phyloP scores from a whole-genome alignment of 768 basidiomycete genomes.

The Phlebiopsis flavidoalba region DNA sequence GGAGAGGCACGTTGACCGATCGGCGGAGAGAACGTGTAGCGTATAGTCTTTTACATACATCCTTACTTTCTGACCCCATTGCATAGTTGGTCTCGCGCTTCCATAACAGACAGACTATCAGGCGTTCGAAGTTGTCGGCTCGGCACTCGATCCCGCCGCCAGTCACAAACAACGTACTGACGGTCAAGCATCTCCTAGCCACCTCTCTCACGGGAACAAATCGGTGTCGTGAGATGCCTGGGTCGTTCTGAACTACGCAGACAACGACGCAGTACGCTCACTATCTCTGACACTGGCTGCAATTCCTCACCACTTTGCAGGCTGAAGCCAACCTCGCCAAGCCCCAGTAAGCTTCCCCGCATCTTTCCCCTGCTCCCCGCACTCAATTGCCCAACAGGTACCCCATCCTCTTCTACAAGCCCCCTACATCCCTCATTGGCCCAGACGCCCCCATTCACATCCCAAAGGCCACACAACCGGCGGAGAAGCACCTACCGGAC shows the following conservation, averaged over 20 bases:
- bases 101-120: constrained; percentile 49
- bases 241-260: constrained; percentile 83
- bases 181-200: constrained; percentile 66
- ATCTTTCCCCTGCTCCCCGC: neutral
- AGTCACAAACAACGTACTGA: constrained; percentile 57
- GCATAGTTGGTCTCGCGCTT: constrained; percentile 53
- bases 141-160: constrained; percentile 60
- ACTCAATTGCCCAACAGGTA: constrained; percentile 33
- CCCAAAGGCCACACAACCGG: constrained; percentile 65
- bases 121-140: constrained; percentile 69
- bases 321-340: constrained; percentile 60
- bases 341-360: constrained; percentile 45
- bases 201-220: constrained; percentile 61
- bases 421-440: constrained; percentile 62
- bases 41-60: neutral
- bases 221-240: constrained; percentile 67
- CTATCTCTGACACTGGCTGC: neutral
- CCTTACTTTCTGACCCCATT: neutral
- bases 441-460: constrained; percentile 62
- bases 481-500: constrained; percentile 66
- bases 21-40: constrained; percentile 50
- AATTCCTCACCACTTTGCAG: constrained; percentile 27
- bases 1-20: constrained; percentile 70
- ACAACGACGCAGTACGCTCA: constrained; percentile 71
- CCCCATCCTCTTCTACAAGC: constrained; percentile 80